phyloP scores from a whole-genome alignment of 2,329 filamentous ascomycete genomes.

The Xylaria sp. region DNA sequence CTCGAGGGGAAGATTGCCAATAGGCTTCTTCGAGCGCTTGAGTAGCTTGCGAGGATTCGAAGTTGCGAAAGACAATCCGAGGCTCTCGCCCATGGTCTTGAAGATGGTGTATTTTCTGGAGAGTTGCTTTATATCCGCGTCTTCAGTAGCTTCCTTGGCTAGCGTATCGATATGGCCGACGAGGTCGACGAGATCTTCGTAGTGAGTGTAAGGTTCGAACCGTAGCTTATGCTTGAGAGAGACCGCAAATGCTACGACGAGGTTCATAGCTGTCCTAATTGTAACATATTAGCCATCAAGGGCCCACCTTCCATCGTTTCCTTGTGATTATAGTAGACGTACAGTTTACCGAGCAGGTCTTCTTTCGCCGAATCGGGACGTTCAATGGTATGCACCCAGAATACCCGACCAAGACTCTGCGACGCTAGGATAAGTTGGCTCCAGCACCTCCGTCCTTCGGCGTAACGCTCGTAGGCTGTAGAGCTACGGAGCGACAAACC shows the following conservation, averaged over 20 bases:
- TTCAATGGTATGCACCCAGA: slow-evolving; percentile 82
- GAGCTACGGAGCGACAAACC: slow-evolving; percentile 81
- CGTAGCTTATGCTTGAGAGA: slow-evolving; percentile 84
- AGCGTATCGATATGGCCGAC: slow-evolving; percentile 81
- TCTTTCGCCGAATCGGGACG: slow-evolving; percentile 70
- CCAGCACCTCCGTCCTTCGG: slow-evolving; percentile 73
- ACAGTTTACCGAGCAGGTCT: slow-evolving; percentile 73
- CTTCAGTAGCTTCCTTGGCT: slow-evolving; percentile 65
- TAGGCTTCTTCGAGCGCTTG: slow-evolving; percentile 76
- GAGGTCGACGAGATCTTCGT: slow-evolving; percentile 77
- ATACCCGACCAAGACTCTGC: slow-evolving; percentile 77
- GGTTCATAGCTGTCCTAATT: slow-evolving; percentile 73
- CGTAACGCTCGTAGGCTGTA: slow-evolving; percentile 78
- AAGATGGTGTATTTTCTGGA: slow-evolving; percentile 61
- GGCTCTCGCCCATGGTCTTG: slow-evolving; percentile 75
- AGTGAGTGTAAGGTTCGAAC: slow-evolving; percentile 83
- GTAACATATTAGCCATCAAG: slow-evolving; percentile 13
- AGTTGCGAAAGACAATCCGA: slow-evolving; percentile 80
- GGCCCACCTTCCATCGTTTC: too few relatives aligned
- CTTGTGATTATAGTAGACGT: slow-evolving; percentile 51
- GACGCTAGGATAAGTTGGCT: slow-evolving; percentile 69
- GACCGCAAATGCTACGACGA: slow-evolving; percentile 81
- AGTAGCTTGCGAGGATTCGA: slow-evolving; percentile 82
- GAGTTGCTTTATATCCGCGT: slow-evolving; percentile 54
- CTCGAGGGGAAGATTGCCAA: slow-evolving; percentile 86